Percentiles rank a stretch among this genome's conserved stretches.
Conservation (phyloP, 2,329 filamentous ascomycete genomes). For the Aspergillus udagawae region DNA sequence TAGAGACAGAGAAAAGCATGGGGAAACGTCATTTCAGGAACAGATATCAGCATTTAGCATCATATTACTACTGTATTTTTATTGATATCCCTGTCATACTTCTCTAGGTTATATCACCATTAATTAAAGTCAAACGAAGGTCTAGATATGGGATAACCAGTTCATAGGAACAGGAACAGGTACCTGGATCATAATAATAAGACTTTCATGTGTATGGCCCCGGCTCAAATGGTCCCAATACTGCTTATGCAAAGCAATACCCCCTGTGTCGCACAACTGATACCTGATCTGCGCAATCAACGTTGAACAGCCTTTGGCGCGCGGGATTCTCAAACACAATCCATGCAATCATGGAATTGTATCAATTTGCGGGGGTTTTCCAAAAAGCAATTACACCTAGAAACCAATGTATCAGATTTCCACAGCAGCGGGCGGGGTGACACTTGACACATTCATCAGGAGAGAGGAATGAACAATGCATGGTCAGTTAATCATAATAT, state of each 20-base stretch:
- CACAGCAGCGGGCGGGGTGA: background rate
- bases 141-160: background rate
- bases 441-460: background rate
- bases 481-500: background rate
- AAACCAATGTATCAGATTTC: background rate
- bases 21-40: background rate
- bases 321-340: constrained; percentile 6
- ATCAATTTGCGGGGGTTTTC: background rate
- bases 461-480: background rate
- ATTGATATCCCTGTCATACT: background rate
- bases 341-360: background rate
- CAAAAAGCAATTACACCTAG: background rate
- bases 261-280: constrained; percentile 5
- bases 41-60: background rate
- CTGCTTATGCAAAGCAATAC: constrained; percentile 2
- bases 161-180: background rate
- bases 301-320: constrained; percentile 6
- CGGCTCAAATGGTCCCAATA: background rate
- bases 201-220: background rate
- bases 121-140: background rate
- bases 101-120: background rate
- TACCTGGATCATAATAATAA: background rate
- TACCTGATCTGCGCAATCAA: constrained; percentile 1
- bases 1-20: background rate
- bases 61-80: background rate